Base-by-base conservation (phyloP, 805 yeast genomes). In the Schizosaccharomyces lindneri region DNA sequence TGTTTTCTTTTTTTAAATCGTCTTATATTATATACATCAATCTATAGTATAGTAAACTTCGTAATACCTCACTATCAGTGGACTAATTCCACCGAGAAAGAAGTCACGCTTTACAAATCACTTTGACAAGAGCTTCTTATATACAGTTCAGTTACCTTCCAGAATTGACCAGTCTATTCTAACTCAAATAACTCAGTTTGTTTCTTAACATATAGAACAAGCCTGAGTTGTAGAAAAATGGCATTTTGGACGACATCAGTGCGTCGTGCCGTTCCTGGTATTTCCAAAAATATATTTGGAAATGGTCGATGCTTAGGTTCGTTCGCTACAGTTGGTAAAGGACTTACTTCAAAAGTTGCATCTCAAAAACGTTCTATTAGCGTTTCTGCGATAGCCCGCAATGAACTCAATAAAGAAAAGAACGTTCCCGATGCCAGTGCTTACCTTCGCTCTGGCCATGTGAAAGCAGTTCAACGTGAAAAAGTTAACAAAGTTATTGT, bases 401-500 rank as follows among this genome's bases (percentile, higher is more conserved):
- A 46, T 24, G 51, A 46, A 19, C 21, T 9, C 13, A 24, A 19
- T 46, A 46, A 46, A 46, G 51, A 46, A 46, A 24, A 29, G 9
- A 51, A 51, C 21, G 32, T 17, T 17, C 57, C 31, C 13, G 57
- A 51, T 29, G 57, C 57, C 57, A 29, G 19, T 27, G 57, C 57
- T 51, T 51, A 51, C 36, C 21, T 51, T 29, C 57, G 36, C 31
- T 51, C 57, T 51, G 57, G 57, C 15, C 57, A 51, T 29, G 32
- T 51, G 21, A 51, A 51, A 29, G 31, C 57, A 5, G 17, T 29
- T 29, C 36, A 51, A 29, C 48, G 15, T 27, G 95, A 87, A 55
- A 94, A 87, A 64, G 95, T 87, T 39, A 75, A 81, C 65, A 85
- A 85, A 68, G 97, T 93, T 6, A 78, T 90, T 63, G 86, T 90